Evolutionary conservation across 2,329 filamentous ascomycete genomes (phyloP).

Genomic region (Tolypocladium amazonense): DNA sequence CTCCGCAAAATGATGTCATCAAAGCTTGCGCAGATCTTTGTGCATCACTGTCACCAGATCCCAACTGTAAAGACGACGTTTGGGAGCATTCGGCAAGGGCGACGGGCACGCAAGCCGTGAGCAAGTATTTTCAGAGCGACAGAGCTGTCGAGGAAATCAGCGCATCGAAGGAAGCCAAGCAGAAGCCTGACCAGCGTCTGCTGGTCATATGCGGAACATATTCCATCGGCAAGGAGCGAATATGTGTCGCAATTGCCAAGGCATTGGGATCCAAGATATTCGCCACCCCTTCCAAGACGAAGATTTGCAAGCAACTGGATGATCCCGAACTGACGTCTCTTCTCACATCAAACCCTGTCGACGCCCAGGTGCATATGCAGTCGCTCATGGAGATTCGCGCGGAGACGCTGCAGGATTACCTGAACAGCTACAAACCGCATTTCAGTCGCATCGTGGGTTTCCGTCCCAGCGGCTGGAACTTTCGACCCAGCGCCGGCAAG

Average conservation of each 20-base stretch:
- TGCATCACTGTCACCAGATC: conserved; percentile 60
- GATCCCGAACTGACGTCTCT: conserved; percentile 70
- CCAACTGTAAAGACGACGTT: conserved; percentile 33
- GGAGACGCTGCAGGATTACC: conserved; percentile 83
- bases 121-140: conserved; percentile 39
- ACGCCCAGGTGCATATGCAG: conserved; percentile 97
- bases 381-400: conserved; percentile 87
- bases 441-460: conserved; percentile 87
- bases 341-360: conserved; percentile 68
- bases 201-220: conserved; percentile 94
- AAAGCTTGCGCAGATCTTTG: conserved; percentile 81
- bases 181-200: conserved; percentile 44
- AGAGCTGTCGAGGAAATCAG: conserved; percentile 18
- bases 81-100: conserved; percentile 34
- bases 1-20: conserved; percentile 79
- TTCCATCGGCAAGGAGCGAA: conserved; percentile 93
- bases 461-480: conserved; percentile 89
- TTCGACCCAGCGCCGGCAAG: conserved; percentile 52
- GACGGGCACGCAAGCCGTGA: conserved; percentile 33
- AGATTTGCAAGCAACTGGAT: conserved; percentile 74
- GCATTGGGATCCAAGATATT: conserved; percentile 84
- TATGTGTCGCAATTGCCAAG: conserved; percentile 84
- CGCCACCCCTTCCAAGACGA: conserved; percentile 71
- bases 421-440: conserved; percentile 66
- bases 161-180: conserved; percentile 12